These are phyloP conservation scores for Hypocreales sp. DNA, from an alignment of 2,329 filamentous ascomycete genomes.

Conservation along the genomic window DNA sequence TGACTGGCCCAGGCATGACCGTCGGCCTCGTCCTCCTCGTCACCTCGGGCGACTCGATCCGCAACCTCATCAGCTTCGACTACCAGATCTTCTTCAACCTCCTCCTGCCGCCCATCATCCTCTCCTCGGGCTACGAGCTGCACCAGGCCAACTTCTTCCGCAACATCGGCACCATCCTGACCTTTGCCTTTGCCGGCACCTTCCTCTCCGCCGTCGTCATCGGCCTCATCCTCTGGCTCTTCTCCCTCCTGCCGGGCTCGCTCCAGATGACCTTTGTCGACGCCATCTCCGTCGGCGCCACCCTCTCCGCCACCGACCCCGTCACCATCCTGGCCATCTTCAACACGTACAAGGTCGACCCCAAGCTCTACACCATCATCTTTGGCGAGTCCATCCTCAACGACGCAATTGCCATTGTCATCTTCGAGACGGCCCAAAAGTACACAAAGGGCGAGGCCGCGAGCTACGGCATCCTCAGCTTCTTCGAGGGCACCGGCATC, in stretches of 20 bases:
- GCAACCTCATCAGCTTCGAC: constrained; percentile 87
- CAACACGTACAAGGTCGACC: constrained; percentile 98
- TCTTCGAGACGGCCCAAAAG: constrained; percentile 93
- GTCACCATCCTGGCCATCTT: constrained; percentile 98
- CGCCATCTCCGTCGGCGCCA: constrained; percentile 91
- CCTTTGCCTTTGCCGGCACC: constrained; percentile 92
- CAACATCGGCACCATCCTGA: constrained; percentile 92
- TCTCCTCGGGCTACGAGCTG: constrained; percentile 91
- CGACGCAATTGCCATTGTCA: constrained; percentile 93
- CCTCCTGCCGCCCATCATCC: constrained; percentile 92
- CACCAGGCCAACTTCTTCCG: constrained; percentile 99
- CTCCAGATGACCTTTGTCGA: constrained; percentile 84
- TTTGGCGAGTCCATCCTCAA: constrained; percentile 98
- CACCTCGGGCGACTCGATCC: constrained; percentile 66
- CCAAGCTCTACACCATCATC: constrained; percentile 95
- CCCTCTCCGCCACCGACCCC: constrained; percentile 89
- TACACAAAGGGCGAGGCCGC: constrained; percentile 65
- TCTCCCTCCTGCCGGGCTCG: constrained; percentile 72
- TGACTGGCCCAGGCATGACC: constrained; percentile 57
- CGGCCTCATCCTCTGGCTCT: constrained; percentile 74
- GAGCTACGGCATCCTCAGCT: constrained; percentile 60
- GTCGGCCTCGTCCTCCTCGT: constrained; percentile 80
- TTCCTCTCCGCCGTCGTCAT: constrained; percentile 96
- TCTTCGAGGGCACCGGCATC: constrained; percentile 83
- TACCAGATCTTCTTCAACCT: constrained; percentile 99